Conservation (phyloP, 306 rosid species). For the Trifolium fragiferum region DNA sequence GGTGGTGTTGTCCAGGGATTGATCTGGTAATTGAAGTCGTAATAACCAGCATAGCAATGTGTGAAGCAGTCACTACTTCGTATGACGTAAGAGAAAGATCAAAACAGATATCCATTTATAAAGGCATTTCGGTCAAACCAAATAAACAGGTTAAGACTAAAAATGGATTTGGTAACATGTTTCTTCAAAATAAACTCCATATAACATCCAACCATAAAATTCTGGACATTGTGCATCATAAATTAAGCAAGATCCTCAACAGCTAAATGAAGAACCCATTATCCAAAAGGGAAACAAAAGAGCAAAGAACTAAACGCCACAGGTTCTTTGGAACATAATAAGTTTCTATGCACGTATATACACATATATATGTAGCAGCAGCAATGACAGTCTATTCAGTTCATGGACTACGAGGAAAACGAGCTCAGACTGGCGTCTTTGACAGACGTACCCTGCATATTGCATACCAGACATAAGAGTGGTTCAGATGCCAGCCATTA, state of each 20-base stretch:
- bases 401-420: conserved; percentile 61
- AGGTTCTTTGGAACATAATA: conserved; percentile 53
- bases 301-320: conserved; percentile 54
- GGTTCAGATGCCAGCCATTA: neutral
- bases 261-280: conserved; percentile 52
- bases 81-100: conserved; percentile 24
- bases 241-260: conserved; percentile 70
- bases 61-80: neutral
- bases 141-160: conserved; percentile 33
- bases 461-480: conserved; percentile 46
- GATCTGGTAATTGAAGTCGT: conserved; percentile 14
- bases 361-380: conserved; percentile 57
- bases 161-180: conserved; percentile 39
- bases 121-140: conserved; percentile 24
- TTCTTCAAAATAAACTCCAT: conserved; percentile 49
- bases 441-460: conserved; percentile 76
- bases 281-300: conserved; percentile 36
- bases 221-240: conserved; percentile 52
- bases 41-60: neutral
- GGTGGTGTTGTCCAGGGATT: neutral
- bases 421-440: conserved; percentile 87
- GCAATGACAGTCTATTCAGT: conserved; percentile 51
- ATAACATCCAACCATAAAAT: conserved; percentile 51
- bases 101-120: conserved; percentile 17
- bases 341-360: conserved; percentile 68